These are phyloP conservation scores for Beauveria brongniartii DNA, from an alignment of 2,329 filamentous ascomycete species.

Conservation along the genomic window DNA sequence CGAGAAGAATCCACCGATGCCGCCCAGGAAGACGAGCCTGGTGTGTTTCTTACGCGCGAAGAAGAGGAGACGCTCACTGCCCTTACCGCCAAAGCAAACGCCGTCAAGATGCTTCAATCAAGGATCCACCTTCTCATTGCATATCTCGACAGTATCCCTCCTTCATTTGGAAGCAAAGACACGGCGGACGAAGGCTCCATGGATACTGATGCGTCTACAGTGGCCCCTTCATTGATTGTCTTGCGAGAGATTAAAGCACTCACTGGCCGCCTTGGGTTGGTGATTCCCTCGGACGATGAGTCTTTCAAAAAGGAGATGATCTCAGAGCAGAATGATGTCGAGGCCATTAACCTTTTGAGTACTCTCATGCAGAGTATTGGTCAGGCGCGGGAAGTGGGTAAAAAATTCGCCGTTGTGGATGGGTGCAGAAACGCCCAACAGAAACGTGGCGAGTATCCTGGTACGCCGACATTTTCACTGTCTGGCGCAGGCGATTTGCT, in stretches of 20 bases:
- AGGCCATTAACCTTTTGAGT: slow-evolving; percentile 68
- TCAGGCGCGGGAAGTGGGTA: slow-evolving; percentile 64
- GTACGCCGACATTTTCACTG: slow-evolving; percentile 18
- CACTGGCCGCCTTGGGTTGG: slow-evolving; percentile 71
- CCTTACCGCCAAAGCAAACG: slow-evolving; percentile 82
- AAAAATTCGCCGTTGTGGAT: slow-evolving; percentile 61
- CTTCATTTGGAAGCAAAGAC: slow-evolving; percentile 49
- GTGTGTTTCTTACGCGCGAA: slow-evolving; percentile 41
- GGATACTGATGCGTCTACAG: slow-evolving; percentile 27
- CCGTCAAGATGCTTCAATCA: slow-evolving; percentile 84
- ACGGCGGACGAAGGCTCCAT: slow-evolving; percentile 21
- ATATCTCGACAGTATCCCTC: slow-evolving; percentile 70
- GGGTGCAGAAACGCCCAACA: slow-evolving; percentile 18
- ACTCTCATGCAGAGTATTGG: slow-evolving; percentile 65
- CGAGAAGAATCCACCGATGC: slow-evolving; percentile 21
- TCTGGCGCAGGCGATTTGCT: slow-evolving; percentile 24
- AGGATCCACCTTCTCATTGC: slow-evolving; percentile 62
- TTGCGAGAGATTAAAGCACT: slow-evolving; percentile 85
- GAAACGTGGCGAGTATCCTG: slow-evolving; percentile 17
- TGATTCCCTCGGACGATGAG: slow-evolving; percentile 61
- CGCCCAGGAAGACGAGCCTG: slow-evolving; percentile 14
- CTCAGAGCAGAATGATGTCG: slow-evolving; percentile 76
- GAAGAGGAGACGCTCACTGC: slow-evolving; percentile 55
- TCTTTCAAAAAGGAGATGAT: slow-evolving; percentile 63
- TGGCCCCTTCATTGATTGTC: slow-evolving; percentile 56